Percentiles rank a stretch among this genome's conserved stretches.
These are phyloP conservation scores for Backusella australiensis DNA, from an alignment of 192 early-diverging fungal species.

Conservation along the genomic window DNA sequence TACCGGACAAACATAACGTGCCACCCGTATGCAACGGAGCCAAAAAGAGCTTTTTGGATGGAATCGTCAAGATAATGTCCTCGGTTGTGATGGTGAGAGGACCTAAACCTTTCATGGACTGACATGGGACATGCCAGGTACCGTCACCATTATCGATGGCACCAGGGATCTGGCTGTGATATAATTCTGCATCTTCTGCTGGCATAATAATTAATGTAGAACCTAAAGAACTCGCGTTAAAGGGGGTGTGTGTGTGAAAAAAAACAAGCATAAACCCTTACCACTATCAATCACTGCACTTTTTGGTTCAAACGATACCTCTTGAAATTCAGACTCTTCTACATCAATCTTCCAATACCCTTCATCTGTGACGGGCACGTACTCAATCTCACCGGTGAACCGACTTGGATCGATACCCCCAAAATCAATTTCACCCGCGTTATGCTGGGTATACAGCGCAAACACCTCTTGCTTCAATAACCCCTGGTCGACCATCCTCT, in stretches of 20 bases:
- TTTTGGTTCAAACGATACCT: constrained; percentile 7
- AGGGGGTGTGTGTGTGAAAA: background rate
- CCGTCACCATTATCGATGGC: constrained; percentile 21
- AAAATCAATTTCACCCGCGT: constrained; percentile 33
- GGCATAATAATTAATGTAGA: constrained; percentile 51
- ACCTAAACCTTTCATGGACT: background rate
- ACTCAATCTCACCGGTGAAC: constrained; percentile 50
- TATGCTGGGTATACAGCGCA: constrained; percentile 19
- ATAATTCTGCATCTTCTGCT: constrained; percentile 30
- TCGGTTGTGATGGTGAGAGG: background rate
- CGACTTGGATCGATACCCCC: constrained; percentile 51
- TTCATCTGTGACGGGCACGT: constrained; percentile 46
- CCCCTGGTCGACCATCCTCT: constrained; percentile 17
- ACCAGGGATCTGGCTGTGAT: constrained; percentile 41
- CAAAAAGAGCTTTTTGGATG: constrained; percentile 14
- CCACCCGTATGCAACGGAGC: constrained; percentile 1
- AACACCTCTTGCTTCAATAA: constrained; percentile 17
- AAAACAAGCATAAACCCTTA: background rate
- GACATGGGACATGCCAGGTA: constrained; percentile 22
- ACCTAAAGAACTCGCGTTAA: background rate
- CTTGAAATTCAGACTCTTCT: constrained; percentile 33
- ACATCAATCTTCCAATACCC: constrained; percentile 56
- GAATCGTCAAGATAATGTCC: background rate
- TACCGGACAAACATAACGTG: constrained; percentile 21
- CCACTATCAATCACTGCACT: constrained; percentile 51